Conservation (phyloP, 352 stramenopile species). For the Pythium oligandrum region DNA sequence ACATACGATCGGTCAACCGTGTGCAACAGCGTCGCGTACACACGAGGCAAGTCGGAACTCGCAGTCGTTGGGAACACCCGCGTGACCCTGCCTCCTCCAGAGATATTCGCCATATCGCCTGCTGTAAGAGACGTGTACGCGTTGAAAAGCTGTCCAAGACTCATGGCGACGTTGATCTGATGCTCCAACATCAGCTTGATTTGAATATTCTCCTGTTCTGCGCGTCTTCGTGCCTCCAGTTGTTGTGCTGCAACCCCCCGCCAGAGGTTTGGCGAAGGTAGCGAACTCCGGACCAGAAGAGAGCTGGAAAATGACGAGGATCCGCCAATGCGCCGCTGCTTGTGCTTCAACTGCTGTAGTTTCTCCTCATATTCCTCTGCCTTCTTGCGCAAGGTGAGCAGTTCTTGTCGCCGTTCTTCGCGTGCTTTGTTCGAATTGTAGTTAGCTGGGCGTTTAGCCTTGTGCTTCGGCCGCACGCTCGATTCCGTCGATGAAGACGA, state of each 20-base stretch:
- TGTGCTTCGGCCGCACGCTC: too few species aligned
- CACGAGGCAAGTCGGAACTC: constrained; percentile 1
- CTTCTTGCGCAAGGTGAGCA: too few species aligned
- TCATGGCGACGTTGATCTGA: constrained; percentile 40
- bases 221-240: constrained; percentile 11
- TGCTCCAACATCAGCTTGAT: constrained; percentile 46
- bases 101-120: constrained; percentile 8
- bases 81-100: constrained; percentile 15
- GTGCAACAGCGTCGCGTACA: constrained; percentile 18
- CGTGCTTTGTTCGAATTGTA: too few species aligned
- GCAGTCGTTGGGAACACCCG: constrained; percentile 14
- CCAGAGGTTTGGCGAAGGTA: constrained; percentile 11
- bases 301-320: too few species aligned
- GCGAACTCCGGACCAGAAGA: background rate
- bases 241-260: constrained; percentile 18
- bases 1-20: constrained; percentile 21
- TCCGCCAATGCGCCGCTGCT: background rate
- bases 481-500: too few species aligned
- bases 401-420: too few species aligned
- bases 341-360: constrained; percentile 11
- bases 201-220: constrained; percentile 42
- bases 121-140: constrained; percentile 28
- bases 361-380: constrained; percentile 14
- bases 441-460: too few species aligned
- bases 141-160: constrained; percentile 34